Conservation (phyloP, 495 filamentous ascomycete species). For the Penicillium macrosclerotiorum region DNA sequence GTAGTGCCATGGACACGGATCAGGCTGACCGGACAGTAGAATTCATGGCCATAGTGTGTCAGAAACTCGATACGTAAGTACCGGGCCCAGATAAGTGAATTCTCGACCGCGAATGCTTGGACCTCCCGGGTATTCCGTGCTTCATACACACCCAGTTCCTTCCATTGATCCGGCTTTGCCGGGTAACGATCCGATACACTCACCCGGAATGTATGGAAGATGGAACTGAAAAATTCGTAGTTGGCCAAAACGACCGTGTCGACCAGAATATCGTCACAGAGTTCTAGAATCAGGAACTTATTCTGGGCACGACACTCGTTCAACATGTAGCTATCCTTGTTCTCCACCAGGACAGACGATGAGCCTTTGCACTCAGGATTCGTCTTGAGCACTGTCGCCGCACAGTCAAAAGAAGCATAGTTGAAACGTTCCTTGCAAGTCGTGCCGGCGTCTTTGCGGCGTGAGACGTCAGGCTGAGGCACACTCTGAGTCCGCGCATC, state of each 20-base stretch:
- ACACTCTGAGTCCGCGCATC: slow-evolving; percentile 29
- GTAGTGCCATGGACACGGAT: slow-evolving; percentile 91
- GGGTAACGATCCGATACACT: slow-evolving; percentile 93
- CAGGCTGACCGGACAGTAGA: slow-evolving; percentile 89
- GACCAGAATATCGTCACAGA: slow-evolving; percentile 88
- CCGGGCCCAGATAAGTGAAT: slow-evolving; percentile 92
- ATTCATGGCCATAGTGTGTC: slow-evolving; percentile 92
- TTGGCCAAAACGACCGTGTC: slow-evolving; percentile 96
- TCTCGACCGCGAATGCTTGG: slow-evolving; percentile 88
- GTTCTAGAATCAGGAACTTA: slow-evolving; percentile 91
- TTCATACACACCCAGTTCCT: slow-evolving; percentile 81
- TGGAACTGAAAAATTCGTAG: slow-evolving; percentile 98
- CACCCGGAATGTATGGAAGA: slow-evolving; percentile 85
- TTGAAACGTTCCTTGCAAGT: slow-evolving; percentile 96
- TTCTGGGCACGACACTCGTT: slow-evolving; percentile 83
- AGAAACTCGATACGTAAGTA: slow-evolving; percentile 91
- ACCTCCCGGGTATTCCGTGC: slow-evolving; percentile 89
- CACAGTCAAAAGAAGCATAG: slow-evolving; percentile 95
- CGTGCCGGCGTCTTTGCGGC: slow-evolving; percentile 88
- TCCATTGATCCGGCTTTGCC: slow-evolving; percentile 89
- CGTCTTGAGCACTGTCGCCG: slow-evolving; percentile 88
- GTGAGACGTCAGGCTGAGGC: slow-evolving; percentile 43
- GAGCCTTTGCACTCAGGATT: slow-evolving; percentile 79
- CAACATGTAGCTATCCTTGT: slow-evolving; percentile 98
- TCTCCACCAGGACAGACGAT: slow-evolving; percentile 85